These are phyloP conservation scores for Puccinia hordei DNA, from an alignment of 1,284 basidiomycete species.

Conservation along the genomic window DNA sequence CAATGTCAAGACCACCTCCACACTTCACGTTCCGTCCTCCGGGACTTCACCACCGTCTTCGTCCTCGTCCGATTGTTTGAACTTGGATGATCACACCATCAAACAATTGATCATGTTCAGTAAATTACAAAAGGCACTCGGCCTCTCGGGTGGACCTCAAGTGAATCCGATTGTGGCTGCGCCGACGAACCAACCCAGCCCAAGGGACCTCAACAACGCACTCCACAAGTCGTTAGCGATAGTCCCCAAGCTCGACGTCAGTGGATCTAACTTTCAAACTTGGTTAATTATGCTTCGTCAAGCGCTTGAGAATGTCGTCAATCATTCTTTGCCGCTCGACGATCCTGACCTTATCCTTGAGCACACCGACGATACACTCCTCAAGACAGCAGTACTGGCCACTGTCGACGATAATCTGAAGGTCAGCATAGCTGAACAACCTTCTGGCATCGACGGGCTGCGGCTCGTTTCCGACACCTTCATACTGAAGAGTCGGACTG, in stretches of 20 bases:
- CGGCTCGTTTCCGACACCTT: not conserved
- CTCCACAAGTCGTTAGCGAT: not conserved
- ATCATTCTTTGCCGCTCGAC: not conserved
- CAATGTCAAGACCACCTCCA: too few relatives aligned
- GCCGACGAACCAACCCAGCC: not conserved
- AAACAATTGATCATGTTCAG: too few relatives aligned
- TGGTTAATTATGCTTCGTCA: constrained; percentile 6
- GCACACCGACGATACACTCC: not conserved
- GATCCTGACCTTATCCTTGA: not conserved
- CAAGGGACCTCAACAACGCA: not conserved
- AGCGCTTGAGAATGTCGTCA: not conserved
- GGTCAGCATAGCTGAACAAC: not conserved
- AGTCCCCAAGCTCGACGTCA: not conserved
- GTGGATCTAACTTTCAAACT: not conserved
- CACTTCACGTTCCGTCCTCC: too few relatives aligned
- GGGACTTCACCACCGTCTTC: too few relatives aligned
- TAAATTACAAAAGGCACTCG: too few relatives aligned
- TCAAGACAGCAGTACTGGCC: not conserved
- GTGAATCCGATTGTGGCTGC: not conserved
- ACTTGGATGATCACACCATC: too few relatives aligned
- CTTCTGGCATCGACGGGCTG: not conserved
- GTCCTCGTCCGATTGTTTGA: too few relatives aligned
- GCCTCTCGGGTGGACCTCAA: too few relatives aligned
- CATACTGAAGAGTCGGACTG: not conserved
- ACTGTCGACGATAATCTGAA: not conserved